A percentile compares a stretch with the other conserved stretches of the same genome.
phyloP scores from a whole-genome alignment of 169 alveolate species.

The Plasmodium cynomolgi region DNA sequence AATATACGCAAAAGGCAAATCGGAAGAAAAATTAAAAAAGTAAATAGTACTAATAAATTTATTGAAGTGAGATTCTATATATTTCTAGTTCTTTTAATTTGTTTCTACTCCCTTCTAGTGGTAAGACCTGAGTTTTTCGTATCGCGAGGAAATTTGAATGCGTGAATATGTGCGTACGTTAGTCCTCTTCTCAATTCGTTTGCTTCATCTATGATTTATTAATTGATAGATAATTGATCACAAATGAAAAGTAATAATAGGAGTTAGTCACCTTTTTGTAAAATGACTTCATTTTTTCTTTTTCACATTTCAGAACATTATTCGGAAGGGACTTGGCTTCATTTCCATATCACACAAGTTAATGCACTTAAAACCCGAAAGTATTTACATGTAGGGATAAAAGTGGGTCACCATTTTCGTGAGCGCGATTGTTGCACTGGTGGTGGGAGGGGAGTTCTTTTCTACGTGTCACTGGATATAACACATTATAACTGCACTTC shows the following conservation, averaged over 20 bases:
- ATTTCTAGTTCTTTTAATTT: conserved; percentile 5
- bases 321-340: conserved; percentile 2
- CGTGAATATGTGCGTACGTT: not conserved
- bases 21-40: not conserved
- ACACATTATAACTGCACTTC: not conserved
- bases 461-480: not conserved
- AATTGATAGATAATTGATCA: not conserved
- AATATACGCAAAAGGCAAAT: not conserved
- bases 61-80: conserved; percentile 13
- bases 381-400: not conserved
- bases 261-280: not conserved
- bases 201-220: not conserved
- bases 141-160: not conserved
- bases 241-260: not conserved
- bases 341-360: conserved; percentile 3
- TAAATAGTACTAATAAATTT: not conserved
- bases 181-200: not conserved
- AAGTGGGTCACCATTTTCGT: not conserved
- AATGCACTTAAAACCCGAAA: not conserved
- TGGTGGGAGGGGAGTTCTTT: not conserved
- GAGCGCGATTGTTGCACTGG: not conserved
- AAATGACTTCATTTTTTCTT: not conserved
- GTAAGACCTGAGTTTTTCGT: conserved; percentile 2
- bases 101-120: conserved; percentile 7
- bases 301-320: not conserved